Evolutionary conservation across 2,329 filamentous ascomycete genomes (phyloP).

Genomic region (Acrocalymma vagum): DNA sequence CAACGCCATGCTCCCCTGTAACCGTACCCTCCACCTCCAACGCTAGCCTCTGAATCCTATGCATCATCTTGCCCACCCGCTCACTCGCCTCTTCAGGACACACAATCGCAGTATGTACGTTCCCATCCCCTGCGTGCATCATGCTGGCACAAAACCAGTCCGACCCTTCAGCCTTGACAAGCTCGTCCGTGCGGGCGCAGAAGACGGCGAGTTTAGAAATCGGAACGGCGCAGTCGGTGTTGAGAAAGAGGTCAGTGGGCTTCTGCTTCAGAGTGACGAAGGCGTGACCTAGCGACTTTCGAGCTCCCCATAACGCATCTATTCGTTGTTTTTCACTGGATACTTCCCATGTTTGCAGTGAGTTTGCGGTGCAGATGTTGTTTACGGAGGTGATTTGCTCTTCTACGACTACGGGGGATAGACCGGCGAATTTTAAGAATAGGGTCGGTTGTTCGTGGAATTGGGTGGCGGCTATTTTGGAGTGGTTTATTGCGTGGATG

Average conservation of each 20-base stretch:
- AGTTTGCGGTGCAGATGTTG: slow-evolving; percentile 62
- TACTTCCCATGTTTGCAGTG: slow-evolving; percentile 71
- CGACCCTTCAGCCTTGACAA: slow-evolving; percentile 57
- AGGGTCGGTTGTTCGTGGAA: slow-evolving; percentile 75
- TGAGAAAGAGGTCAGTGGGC: slow-evolving; percentile 70
- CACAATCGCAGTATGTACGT: slow-evolving; percentile 45
- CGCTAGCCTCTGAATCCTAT: slow-evolving; percentile 77
- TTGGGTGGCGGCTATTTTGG: slow-evolving; percentile 61
- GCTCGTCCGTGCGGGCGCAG: slow-evolving; percentile 75
- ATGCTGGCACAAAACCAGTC: slow-evolving; percentile 59
- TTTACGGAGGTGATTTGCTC: slow-evolving; percentile 76
- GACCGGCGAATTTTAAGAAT: slow-evolving; percentile 78
- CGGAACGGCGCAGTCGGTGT: slow-evolving; percentile 81
- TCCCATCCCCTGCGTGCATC: slow-evolving; percentile 75
- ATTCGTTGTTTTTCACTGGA: slow-evolving; percentile 68
- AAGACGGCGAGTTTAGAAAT: slow-evolving; percentile 75
- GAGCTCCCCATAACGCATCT: slow-evolving; percentile 74
- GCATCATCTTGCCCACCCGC: slow-evolving; percentile 34
- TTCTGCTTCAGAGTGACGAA: slow-evolving; percentile 70
- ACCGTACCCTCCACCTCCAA: slow-evolving; percentile 85
- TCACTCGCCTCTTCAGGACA: slow-evolving; percentile 32
- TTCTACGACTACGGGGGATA: slow-evolving; percentile 67
- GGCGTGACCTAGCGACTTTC: slow-evolving; percentile 77
- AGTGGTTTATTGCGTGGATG: slow-evolving; percentile 75
- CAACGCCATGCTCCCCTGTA: slow-evolving; percentile 85